Base-by-base conservation (phyloP, 805 yeast genomes). In the Suhomyces tanzawaensis region DNA sequence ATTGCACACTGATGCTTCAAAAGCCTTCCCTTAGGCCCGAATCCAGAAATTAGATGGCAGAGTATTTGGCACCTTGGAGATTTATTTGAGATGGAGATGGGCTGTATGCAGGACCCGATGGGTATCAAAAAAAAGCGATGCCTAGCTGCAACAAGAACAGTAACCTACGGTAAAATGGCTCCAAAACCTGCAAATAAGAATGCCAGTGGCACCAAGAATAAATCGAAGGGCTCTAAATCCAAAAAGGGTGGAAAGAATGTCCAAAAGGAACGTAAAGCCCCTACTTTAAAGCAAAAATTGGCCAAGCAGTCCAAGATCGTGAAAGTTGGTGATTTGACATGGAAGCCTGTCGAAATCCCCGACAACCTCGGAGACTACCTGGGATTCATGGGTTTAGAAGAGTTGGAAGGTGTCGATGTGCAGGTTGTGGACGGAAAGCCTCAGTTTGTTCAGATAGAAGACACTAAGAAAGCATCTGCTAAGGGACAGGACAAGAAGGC, bases 361-460 rank as follows among this genome's bases (percentile, higher is more conserved):
- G 91, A 86, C 46, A 81, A 87, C 18, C 62, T 86, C 34, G 95
- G 81, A 43, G 96, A 88, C 59, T 86, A 84, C 54, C 90, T 85
- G 47, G 96, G 96, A 0, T 83, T 90, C 51, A 88, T 81, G 57
- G 99, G 97, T 0, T 66, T 93, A 24, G 99, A 91, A 58, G 98
- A 91, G 57, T 73, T 93, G 35, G 96, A 88, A 40, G 97, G 96
- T 30, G 97, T 91, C 23, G 90, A 76, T 52, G 90, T 91, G 5
- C 79, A 85, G 42, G 71, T 81, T 38, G 76, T 79, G 2, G 69
- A 85, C 44, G 96, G 95, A 11, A 64, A 69, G 35, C 80, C 83
- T 0, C 75, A 76, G 37, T 84, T 82, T 51, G 48, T 62, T 7
- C 61, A 61, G 12, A 66, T 63, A 15, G 52, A 45, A n/a, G 27